These are phyloP conservation scores for Aspergillus sparsus DNA, from an alignment of 495 filamentous ascomycete species.

Conservation along the genomic window DNA sequence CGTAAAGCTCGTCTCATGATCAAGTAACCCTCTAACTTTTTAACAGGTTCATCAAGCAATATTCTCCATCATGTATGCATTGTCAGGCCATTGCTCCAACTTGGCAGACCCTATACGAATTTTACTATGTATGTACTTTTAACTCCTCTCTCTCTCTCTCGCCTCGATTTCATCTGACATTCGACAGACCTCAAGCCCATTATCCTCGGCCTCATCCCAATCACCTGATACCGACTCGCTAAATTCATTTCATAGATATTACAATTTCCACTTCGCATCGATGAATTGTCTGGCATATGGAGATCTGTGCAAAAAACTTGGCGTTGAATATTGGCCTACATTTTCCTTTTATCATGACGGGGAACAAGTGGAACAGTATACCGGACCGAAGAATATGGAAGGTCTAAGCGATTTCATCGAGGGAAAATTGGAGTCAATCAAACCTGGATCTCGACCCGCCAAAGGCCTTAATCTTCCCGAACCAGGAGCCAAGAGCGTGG, in stretches of 20 bases:
- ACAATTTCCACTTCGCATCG: constrained; percentile 84
- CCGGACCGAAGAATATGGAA: constrained; percentile 61
- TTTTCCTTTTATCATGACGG: constrained; percentile 85
- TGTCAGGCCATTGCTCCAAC: constrained; percentile 78
- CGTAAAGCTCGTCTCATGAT: neutral
- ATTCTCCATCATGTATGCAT: constrained; percentile 76
- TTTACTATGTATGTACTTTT: constrained; percentile 65
- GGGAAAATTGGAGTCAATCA: constrained; percentile 70
- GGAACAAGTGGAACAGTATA: constrained; percentile 58
- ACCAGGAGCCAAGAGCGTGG: constrained; percentile 51
- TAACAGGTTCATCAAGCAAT: constrained; percentile 71
- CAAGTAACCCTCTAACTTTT: constrained; percentile 20
- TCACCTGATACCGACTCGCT: constrained; percentile 50
- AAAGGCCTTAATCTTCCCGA: constrained; percentile 63
- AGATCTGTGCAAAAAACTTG: constrained; percentile 67
- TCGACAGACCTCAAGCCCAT: constrained; percentile 70
- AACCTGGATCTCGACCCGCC: constrained; percentile 73
- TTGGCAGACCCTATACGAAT: constrained; percentile 94
- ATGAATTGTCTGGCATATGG: constrained; percentile 82
- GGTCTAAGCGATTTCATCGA: constrained; percentile 71
- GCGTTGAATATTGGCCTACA: constrained; percentile 67
- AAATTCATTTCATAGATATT: constrained; percentile 70
- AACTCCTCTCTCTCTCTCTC: neutral
- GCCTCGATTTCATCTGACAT: constrained; percentile 24
- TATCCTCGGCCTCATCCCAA: constrained; percentile 46